Evolutionary conservation across 2,329 filamentous ascomycete species (phyloP).

Genomic region (Juglanconis juglandina): DNA sequence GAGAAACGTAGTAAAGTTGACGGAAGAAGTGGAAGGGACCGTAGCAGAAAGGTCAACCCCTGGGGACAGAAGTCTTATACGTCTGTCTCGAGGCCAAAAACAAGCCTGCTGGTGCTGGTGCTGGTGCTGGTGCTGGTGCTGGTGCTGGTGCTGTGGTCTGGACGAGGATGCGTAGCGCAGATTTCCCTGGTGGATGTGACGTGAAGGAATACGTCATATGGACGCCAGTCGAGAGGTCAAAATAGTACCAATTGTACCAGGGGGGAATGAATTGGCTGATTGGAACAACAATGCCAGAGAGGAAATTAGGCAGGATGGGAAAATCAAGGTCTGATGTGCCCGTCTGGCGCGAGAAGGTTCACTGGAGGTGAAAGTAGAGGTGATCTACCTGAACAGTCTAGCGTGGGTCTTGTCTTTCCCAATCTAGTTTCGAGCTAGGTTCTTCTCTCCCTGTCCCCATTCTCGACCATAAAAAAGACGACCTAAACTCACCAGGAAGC

Average conservation of each 20-base stretch:
- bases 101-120: too few species aligned
- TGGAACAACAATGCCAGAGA: conserved; percentile 14
- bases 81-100: too few species aligned
- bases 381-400: not conserved
- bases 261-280: conserved; percentile 1
- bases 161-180: too few species aligned
- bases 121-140: not conserved
- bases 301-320: not conserved
- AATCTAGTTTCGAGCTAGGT: not conserved
- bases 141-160: not conserved
- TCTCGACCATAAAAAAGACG: too few species aligned
- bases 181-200: not conserved
- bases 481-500: too few species aligned
- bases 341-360: too few species aligned
- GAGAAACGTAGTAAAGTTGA: not conserved
- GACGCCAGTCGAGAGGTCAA: conserved; percentile 8
- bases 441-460: too few species aligned
- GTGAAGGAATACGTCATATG: conserved; percentile 17
- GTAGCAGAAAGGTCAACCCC: too few species aligned
- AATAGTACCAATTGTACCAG: not conserved
- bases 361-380: too few species aligned
- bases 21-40: too few species aligned
- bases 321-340: not conserved
- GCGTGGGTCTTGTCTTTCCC: not conserved
- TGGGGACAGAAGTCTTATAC: too few species aligned